Evolutionary conservation across 2,329 filamentous ascomycete genomes (phyloP).

Genomic region (Botrytis paeoniae): DNA sequence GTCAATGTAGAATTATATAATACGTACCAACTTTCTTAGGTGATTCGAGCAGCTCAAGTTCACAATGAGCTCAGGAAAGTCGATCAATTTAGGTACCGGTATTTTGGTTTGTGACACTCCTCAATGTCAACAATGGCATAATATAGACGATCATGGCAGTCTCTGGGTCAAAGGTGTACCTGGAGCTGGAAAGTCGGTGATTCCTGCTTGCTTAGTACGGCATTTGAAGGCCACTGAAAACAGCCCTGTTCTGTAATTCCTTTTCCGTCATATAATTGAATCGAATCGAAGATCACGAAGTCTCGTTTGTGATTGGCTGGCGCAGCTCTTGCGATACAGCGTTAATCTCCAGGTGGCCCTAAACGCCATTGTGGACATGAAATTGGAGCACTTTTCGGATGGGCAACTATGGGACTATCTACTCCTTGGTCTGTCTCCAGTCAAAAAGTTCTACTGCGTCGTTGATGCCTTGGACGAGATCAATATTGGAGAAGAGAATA

Average conservation of each 20-base stretch:
- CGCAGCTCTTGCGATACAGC: slow-evolving; percentile 36
- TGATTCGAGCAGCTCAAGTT: neutral
- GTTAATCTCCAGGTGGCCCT: neutral
- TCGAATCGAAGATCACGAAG: slow-evolving; percentile 34
- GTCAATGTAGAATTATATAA: neutral
- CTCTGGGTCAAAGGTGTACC: slow-evolving; percentile 48
- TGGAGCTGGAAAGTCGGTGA: slow-evolving; percentile 45
- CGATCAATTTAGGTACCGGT: slow-evolving; percentile 18
- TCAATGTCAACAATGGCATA: slow-evolving; percentile 25
- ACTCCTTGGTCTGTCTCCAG: slow-evolving; percentile 22
- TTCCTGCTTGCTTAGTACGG: slow-evolving; percentile 33
- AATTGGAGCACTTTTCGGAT: neutral
- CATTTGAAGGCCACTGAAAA: neutral
- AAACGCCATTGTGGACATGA: neutral
- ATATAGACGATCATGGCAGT: slow-evolving; percentile 37
- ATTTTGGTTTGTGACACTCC: slow-evolving; percentile 27
- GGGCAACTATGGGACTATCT: slow-evolving; percentile 37
- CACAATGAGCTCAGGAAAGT: neutral
- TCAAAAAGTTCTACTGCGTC: slow-evolving; percentile 42
- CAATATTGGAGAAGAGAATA: slow-evolving; percentile 37
- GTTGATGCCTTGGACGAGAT: slow-evolving; percentile 51
- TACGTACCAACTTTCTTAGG: neutral
- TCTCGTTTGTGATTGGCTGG: slow-evolving; percentile 37
- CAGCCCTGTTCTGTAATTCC: slow-evolving; percentile 39
- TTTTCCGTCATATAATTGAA: slow-evolving; percentile 39